Evolutionary conservation across 2,329 filamentous ascomycete species (phyloP).

Genomic region (Aureobasidium melanogenum): DNA sequence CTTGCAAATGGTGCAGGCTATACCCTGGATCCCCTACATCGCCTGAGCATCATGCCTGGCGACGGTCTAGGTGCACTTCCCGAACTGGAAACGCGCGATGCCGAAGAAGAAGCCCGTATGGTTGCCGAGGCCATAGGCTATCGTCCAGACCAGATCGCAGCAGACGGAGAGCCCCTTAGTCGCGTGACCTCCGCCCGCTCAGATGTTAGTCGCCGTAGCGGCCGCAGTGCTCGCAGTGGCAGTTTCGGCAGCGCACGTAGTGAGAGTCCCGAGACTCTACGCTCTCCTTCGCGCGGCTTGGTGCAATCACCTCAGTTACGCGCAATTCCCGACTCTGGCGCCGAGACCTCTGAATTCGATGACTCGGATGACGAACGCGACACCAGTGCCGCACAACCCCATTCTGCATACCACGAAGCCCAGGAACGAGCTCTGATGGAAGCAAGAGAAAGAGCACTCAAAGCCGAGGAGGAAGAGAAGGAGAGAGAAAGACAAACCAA

Average conservation of each 20-base stretch:
- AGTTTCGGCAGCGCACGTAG: slow-evolving; percentile 36
- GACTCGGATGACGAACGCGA: slow-evolving; percentile 21
- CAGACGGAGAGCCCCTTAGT: slow-evolving; percentile 21
- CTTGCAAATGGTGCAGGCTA: slow-evolving; percentile 39
- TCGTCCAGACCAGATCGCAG: slow-evolving; percentile 14
- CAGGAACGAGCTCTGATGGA: slow-evolving; percentile 26
- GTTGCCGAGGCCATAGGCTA: slow-evolving; percentile 33
- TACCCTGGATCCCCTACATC: slow-evolving; percentile 43
- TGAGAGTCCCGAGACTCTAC: slow-evolving; percentile 15
- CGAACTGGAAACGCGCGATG: slow-evolving; percentile 19
- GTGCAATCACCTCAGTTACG: slow-evolving; percentile 26
- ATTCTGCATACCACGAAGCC: slow-evolving; percentile 20
- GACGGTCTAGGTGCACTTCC: slow-evolving; percentile 28
- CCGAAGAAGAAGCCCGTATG: slow-evolving; percentile 29
- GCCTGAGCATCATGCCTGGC: slow-evolving; percentile 35
- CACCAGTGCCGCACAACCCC: slow-evolving; percentile 3
- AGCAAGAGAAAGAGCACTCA: slow-evolving; percentile 26
- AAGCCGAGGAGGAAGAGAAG: slow-evolving; percentile 24
- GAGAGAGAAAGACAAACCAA: slow-evolving; percentile 18
- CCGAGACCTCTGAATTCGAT: slow-evolving; percentile 18
- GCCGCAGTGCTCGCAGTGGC: slow-evolving; percentile 43
- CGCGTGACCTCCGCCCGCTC: slow-evolving; percentile 21
- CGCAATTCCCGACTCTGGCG: slow-evolving; percentile 16
- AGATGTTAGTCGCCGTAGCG: slow-evolving; percentile 16
- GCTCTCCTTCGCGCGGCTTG: slow-evolving; percentile 15